These are phyloP conservation scores for Trichoderma semiorbis DNA, from an alignment of 2,329 filamentous ascomycete species.

Conservation along the genomic window DNA sequence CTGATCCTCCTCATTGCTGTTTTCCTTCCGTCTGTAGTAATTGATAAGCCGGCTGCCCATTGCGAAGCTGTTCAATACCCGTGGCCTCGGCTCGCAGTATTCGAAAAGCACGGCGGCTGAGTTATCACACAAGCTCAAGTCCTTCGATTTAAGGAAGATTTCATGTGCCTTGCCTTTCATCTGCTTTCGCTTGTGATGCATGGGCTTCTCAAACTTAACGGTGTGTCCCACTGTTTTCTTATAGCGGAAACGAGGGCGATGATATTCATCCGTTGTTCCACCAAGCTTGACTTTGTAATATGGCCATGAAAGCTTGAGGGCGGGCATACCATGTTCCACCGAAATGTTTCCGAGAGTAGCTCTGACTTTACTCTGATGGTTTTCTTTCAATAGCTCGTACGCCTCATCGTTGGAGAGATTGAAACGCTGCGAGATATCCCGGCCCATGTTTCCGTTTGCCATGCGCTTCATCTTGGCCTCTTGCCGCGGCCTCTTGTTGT, in stretches of 20 bases:
- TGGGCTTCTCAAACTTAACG: slow-evolving; percentile 70
- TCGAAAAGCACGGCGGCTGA: slow-evolving; percentile 84
- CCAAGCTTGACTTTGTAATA: slow-evolving; percentile 89
- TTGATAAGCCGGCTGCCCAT: slow-evolving; percentile 97
- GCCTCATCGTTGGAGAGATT: slow-evolving; percentile 96
- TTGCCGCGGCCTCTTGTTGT: slow-evolving; percentile 56
- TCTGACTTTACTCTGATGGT: slow-evolving; percentile 92
- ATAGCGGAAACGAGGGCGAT: slow-evolving; percentile 75
- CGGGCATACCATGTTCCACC: slow-evolving; percentile 93
- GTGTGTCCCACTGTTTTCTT: slow-evolving; percentile 62
- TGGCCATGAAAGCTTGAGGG: slow-evolving; percentile 86
- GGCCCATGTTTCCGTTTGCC: slow-evolving; percentile 65
- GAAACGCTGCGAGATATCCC: slow-evolving; percentile 76
- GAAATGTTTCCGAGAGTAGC: slow-evolving; percentile 86
- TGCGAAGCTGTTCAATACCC: slow-evolving; percentile 90
- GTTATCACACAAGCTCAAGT: slow-evolving; percentile 85
- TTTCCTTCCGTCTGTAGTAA: slow-evolving; percentile 83
- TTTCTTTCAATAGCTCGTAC: slow-evolving; percentile 93
- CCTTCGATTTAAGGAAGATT: slow-evolving; percentile 74
- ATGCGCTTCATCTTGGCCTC: slow-evolving; percentile 61
- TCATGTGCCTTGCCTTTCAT: slow-evolving; percentile 77
- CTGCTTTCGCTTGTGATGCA: slow-evolving; percentile 73
- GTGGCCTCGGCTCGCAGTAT: slow-evolving; percentile 91
- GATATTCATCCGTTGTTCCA: slow-evolving; percentile 73
- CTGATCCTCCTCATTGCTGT: slow-evolving; percentile 63